Base-by-base conservation (phyloP, 176 grass and related monocot species). In the Paspalum vaginatum region DNA sequence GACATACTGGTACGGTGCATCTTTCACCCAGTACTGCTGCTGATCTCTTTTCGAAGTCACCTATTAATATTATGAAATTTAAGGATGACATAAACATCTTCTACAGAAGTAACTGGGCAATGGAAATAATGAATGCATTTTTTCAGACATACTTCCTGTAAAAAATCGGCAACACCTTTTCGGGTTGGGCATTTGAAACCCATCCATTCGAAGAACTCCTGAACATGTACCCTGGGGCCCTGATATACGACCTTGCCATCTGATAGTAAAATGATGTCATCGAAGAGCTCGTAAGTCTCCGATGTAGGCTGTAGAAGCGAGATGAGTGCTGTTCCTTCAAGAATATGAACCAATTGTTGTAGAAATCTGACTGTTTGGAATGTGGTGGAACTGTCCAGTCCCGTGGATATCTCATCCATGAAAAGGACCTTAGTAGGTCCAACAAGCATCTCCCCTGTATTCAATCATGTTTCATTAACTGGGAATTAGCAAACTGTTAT, bases 381-480 rank as follows among this genome's bases (percentile, higher is more conserved):
- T 25, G 87, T 85, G 18, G 87, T 89, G 16, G 87, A 89, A 68
- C 87, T 85, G 51, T 89, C 87, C 44, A 85, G 32, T 6, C 87
- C 87, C 9, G 81, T 89, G 7, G 87, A 89, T 15, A 89, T 89
- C 53, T 89, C 87, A 79, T 89, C 81, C 87, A 89, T 89, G 76
- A 89, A 85, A 21, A 89, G 72, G 37, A 72, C 84, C 46, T 83
- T 90, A 18, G 72, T 26, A 27, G 84, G 88, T 18, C 88, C 88
- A 32, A 90, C 83, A 86, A 90, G 72, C 84, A 90, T 86, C 53
- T 90, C 88, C 20, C 88, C 88, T 90, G 58, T 17, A 52, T 42
- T 17, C 18, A 48, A 53, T 42, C 68, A 56, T 41, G 52, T n/a
- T 74, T 15, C 18, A 11, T 67, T 67, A 67, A 40, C 37, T 74